Evolutionary conservation across 176 grass and related monocot genomes (phyloP).

Genomic region (Phoenix roebelenii): DNA sequence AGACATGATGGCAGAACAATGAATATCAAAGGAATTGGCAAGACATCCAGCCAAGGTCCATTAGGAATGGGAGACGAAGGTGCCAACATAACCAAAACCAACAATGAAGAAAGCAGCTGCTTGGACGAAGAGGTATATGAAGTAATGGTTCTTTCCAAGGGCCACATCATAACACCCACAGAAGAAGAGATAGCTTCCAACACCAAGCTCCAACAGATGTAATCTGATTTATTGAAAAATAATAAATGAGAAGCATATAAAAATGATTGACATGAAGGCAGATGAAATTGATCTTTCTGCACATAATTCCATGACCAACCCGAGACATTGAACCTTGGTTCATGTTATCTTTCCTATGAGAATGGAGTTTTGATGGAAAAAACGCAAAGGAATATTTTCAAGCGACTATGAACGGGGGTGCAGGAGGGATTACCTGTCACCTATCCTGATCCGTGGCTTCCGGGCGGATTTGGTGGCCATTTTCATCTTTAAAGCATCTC

Average conservation of each 20-base stretch:
- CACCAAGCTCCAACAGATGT: conserved; percentile 6
- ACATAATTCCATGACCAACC: too few relatives aligned
- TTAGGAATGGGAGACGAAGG: not conserved
- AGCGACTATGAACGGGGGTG: too few relatives aligned
- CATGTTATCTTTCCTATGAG: too few relatives aligned
- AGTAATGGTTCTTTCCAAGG: conserved; percentile 1
- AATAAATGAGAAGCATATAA: not conserved
- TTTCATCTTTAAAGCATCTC: not conserved
- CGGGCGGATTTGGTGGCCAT: not conserved
- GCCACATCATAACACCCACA: conserved; percentile 7
- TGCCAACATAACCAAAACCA: conserved; percentile 12
- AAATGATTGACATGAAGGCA: too few relatives aligned
- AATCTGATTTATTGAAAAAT: not conserved
- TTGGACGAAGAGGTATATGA: conserved; percentile 12
- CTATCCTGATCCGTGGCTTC: not conserved
- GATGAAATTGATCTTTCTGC: too few relatives aligned
- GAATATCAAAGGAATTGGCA: too few relatives aligned
- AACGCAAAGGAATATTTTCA: too few relatives aligned
- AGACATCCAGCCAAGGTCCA: too few relatives aligned
- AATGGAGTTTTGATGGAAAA: too few relatives aligned
- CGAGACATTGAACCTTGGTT: too few relatives aligned
- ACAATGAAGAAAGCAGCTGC: conserved; percentile 7
- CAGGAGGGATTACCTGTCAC: conserved; percentile 1
- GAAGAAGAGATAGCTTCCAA: conserved; percentile 1
- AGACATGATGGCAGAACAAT: too few relatives aligned